Percentiles rank a stretch among this genome's conserved stretches.
Evolutionary conservation across 257 asterid species (phyloP).

Genomic region (Solanum arcanum): DNA sequence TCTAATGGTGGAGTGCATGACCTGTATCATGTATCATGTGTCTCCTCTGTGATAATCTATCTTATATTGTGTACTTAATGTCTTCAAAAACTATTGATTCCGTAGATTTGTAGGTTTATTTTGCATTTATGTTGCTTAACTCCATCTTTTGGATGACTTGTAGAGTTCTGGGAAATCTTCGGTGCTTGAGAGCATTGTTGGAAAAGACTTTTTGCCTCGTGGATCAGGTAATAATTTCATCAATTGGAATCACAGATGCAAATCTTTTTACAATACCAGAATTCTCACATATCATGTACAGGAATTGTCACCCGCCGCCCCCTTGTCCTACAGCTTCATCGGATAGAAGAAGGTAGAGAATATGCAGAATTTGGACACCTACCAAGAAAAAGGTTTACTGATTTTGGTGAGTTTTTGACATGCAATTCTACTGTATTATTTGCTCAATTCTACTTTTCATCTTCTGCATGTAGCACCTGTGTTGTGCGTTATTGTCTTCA

Average conservation of each 20-base stretch:
- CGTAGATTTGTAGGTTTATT: neutral
- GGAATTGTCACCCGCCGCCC: slow-evolving; percentile 82
- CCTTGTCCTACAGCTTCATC: slow-evolving; percentile 75
- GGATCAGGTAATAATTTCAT: slow-evolving; percentile 48
- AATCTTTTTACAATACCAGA: neutral
- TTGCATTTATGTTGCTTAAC: neutral
- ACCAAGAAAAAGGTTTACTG: slow-evolving; percentile 61
- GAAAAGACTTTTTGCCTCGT: slow-evolving; percentile 76
- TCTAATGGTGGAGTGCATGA: neutral
- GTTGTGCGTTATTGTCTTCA: neutral
- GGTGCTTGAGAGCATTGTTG: slow-evolving; percentile 73
- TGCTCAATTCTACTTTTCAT: neutral
- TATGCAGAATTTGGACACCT: slow-evolving; percentile 82
- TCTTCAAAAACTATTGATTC: neutral
- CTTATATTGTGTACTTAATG: neutral
- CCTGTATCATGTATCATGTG: neutral
- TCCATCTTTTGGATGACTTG: slow-evolving; percentile 6
- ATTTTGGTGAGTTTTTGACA: slow-evolving; percentile 39
- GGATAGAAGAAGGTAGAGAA: slow-evolving; percentile 62
- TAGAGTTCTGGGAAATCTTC: slow-evolving; percentile 84
- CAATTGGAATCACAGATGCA: neutral
- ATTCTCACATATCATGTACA: slow-evolving; percentile 6
- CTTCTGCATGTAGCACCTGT: neutral
- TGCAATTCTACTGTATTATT: neutral
- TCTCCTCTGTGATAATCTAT: neutral